phyloP scores from a whole-genome alignment of 768 basidiomycete genomes.

The Chalciporus piperatus region DNA sequence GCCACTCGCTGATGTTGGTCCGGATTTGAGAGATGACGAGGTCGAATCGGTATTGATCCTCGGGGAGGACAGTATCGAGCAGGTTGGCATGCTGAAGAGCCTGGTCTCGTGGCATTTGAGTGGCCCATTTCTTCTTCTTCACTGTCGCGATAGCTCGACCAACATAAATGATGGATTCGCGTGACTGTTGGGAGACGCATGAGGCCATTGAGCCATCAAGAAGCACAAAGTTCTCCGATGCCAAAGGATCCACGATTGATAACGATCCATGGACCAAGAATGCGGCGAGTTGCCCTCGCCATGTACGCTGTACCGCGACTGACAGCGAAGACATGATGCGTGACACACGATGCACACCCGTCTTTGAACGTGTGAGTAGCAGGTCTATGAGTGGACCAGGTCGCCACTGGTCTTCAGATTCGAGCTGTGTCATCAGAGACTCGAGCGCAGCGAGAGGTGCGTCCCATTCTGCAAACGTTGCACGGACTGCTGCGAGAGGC shows the following conservation, averaged over 20 bases:
- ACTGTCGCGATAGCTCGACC: constrained; percentile 86
- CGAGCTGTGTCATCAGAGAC: constrained; percentile 60
- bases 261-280: constrained; percentile 80
- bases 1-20: constrained; percentile 86
- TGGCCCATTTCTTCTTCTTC: constrained; percentile 74
- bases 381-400: constrained; percentile 83
- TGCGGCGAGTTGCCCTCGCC: constrained; percentile 80
- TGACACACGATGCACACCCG: constrained; percentile 75
- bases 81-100: constrained; percentile 63
- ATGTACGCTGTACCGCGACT: constrained; percentile 73
- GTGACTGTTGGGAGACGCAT: constrained; percentile 67
- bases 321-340: constrained; percentile 70
- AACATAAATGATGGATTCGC: constrained; percentile 82
- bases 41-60: constrained; percentile 78
- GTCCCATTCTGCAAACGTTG: constrained; percentile 86
- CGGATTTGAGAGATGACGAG: constrained; percentile 70
- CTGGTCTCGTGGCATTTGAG: constrained; percentile 67
- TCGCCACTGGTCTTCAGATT: constrained; percentile 48
- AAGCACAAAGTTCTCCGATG: constrained; percentile 56
- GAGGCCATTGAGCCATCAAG: constrained; percentile 68
- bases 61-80: constrained; percentile 65
- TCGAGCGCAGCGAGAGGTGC: constrained; percentile 75
- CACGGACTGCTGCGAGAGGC: constrained; percentile 79
- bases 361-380: constrained; percentile 66
- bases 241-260: constrained; percentile 58